Evolutionary conservation across 2,329 filamentous ascomycete genomes (phyloP), one percentile per base, ranked within the genome.

Genomic region (Capronia coronata): DNA sequence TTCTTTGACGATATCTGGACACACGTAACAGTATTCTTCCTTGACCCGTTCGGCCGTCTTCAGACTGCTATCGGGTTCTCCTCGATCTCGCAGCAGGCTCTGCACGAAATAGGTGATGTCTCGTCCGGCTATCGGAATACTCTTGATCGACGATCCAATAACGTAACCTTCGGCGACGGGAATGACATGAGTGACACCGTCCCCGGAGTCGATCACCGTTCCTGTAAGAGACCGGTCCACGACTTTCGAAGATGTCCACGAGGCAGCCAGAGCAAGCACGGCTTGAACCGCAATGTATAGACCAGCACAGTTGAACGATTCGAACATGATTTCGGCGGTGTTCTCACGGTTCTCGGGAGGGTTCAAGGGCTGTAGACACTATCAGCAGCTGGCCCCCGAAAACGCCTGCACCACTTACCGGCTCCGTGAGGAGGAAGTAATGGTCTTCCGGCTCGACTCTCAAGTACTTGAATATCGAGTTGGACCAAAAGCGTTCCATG

Each of bases 401-500:
- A 27, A 10, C 14, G 35, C 13, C 9, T 18, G 30, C 30, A 14
- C 14, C 40, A 62, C 83, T 67, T 79, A 95, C 90, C 52, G 93
- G 93, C 68, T 98, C 93, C 54, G 93, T 98, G 52, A 98, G 82
- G 56, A 98, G 82, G 71, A 98, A 98, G 75, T 95, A 90, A 71
- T 98, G 93, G 67, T 98, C 93, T 73, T 98, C 93, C 23, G 93
- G 93, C 72, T 98, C 93, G 60, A 98, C 93, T 63, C 93, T 83
- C 46, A 98, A 79, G 67, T 98, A 98, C 70, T 98, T 98, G 81
- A 98, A 98, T 73, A 98, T 98, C 57, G 93, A 98, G 75, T 97
- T 97, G 60, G 94, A 97, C 93, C 93, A 98, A 75, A 97, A 98
- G 57, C 93, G 84, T 71, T 98, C 93, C 93, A 98, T 98, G 64